Conservation (phyloP, 1,139 yeast genomes). For the Taphrina pruni region DNA sequence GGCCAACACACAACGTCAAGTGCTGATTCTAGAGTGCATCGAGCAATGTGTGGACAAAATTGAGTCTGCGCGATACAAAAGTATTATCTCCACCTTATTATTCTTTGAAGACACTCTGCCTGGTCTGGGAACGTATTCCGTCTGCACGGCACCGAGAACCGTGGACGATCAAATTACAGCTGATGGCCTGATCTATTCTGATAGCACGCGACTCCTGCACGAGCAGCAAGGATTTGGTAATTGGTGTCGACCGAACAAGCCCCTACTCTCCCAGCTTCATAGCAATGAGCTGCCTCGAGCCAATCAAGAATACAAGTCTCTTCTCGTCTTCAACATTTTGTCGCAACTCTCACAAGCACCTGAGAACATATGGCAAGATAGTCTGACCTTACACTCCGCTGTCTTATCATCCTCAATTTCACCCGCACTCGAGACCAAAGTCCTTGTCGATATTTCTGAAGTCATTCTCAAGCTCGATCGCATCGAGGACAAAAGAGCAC, state of each 20-base stretch:
- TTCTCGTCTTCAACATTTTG: conserved; percentile 10
- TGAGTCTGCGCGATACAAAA: background rate
- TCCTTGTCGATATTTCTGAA: conserved; percentile 3
- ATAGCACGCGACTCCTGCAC: background rate
- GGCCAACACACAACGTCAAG: background rate
- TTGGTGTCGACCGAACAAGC: conserved; percentile 14
- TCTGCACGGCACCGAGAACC: background rate
- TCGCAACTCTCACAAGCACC: conserved; percentile 16
- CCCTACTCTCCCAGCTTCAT: conserved; percentile 5
- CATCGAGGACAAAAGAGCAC: conserved; percentile 9
- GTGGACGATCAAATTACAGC: conserved; percentile 23
- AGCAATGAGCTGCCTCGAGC: background rate
- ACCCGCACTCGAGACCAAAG: conserved; percentile 4
- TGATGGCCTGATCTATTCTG: conserved; percentile 26
- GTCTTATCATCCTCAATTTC: conserved; percentile 26
- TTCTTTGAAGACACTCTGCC: conserved; percentile 30
- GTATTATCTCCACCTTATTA: conserved; percentile 3
- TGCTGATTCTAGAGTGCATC: conserved; percentile 10
- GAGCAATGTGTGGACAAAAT: background rate
- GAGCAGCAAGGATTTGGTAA: conserved; percentile 4
- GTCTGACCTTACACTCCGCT: conserved; percentile 25
- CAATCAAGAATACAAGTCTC: conserved; percentile 7
- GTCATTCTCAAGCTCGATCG: background rate
- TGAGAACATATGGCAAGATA: conserved; percentile 20
- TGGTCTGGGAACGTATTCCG: conserved; percentile 27